Percentiles rank a stretch among this genome's conserved stretches.
Conservation (phyloP, 2,329 filamentous ascomycete genomes). For the Ceratocystis smalleyi region DNA sequence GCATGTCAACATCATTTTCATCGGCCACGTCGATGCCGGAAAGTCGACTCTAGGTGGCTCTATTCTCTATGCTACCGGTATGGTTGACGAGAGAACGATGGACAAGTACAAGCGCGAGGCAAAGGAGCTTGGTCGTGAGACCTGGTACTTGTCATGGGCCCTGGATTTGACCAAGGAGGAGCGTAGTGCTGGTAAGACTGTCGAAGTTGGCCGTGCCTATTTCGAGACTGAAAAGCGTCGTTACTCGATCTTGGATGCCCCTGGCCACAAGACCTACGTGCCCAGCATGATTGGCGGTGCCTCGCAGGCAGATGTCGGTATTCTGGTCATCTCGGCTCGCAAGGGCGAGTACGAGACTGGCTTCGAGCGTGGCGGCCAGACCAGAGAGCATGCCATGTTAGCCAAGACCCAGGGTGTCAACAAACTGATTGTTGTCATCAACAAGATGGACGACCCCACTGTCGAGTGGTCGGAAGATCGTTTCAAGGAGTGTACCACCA, state of each 20-base stretch:
- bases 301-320: slow-evolving; percentile 83
- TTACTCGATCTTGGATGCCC: slow-evolving; percentile 93
- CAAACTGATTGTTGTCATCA: slow-evolving; percentile 86
- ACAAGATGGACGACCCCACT: slow-evolving; percentile 98
- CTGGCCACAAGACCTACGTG: slow-evolving; percentile 95
- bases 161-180: slow-evolving; percentile 96
- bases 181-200: slow-evolving; percentile 89
- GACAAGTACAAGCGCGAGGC: slow-evolving; percentile 97
- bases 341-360: slow-evolving; percentile 99
- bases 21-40: slow-evolving; percentile 94
- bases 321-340: slow-evolving; percentile 86
- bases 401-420: slow-evolving; percentile 97
- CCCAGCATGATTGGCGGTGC: slow-evolving; percentile 97
- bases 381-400: slow-evolving; percentile 90
- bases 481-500: slow-evolving; percentile 83
- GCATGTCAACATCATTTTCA: slow-evolving; percentile 87
- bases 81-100: slow-evolving; percentile 98
- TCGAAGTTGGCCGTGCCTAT: slow-evolving; percentile 88
- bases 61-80: slow-evolving; percentile 84
- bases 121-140: slow-evolving; percentile 89
- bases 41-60: slow-evolving; percentile 93
- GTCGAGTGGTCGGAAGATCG: slow-evolving; percentile 91
- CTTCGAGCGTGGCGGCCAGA: slow-evolving; percentile 92
- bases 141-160: slow-evolving; percentile 98
- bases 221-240: slow-evolving; percentile 94